Evolutionary conservation across 176 grass and related monocot species (phyloP), one percentile per base, ranked within the genome.

Genomic region (Cenchrus fungigraminus): DNA sequence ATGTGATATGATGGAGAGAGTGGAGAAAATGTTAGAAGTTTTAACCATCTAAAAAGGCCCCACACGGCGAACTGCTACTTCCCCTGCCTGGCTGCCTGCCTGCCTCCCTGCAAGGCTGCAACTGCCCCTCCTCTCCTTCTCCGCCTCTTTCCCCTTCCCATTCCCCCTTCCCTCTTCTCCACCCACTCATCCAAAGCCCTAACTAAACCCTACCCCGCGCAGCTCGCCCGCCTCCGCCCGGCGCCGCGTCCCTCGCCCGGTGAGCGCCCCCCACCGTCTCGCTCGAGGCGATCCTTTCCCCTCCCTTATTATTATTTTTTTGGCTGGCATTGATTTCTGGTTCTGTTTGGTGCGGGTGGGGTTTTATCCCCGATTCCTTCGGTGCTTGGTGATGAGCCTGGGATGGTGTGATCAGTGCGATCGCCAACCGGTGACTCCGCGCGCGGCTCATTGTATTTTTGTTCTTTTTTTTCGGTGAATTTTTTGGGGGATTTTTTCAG

Each of bases 141-240:
- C 58, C 9, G 57, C 57, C 20, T 62, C n/a, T 12, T 4, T 28
- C 49, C 40, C 40, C 57, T 53, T 20, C 1, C 11, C 54, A 11
- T 32, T 60, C 32, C 52, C 52, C 3, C 5, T 15, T 1, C 9
- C 12, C 13, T 32, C 6, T 4, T 12, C 46, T 1, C 14, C 16
- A 3, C 3, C 63, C 16, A 7, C 78, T 29, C 11, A n/a, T 45
- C 46, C 51, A 76, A 81, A 89, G 88, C 89, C 89, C 89, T 78
- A 84, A 88, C 89, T 78, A 84, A 88, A 84, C 85, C 89, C 74
- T 57, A 64, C 47, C 65, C 20, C 2, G 8, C 34, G 52, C 19
- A 29, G 52, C 57, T 88, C 10, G 51, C 10, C 25, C 40, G 17
- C 1, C 73, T 50, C 53, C 31, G 5, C 74, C 32, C 51, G 28